Evolutionary conservation across 169 alveolate genomes (phyloP), one percentile per base, ranked within the genome.

Genomic region (Neospora caninum): DNA sequence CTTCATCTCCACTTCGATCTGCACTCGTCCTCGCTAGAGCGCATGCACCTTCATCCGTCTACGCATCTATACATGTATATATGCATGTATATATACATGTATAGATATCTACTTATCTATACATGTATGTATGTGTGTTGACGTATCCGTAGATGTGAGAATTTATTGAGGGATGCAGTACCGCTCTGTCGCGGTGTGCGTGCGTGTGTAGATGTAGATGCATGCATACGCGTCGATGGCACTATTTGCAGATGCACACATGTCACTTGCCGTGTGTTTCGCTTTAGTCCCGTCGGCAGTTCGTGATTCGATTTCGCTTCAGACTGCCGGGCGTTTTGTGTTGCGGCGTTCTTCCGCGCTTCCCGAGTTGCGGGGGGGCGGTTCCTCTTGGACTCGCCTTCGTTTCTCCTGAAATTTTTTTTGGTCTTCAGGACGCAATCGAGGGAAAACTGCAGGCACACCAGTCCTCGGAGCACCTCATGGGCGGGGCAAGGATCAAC

Each of bases 401-500:
- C n/a, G 25, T 13, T 13, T 64, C 20, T 64, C 73, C 58, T 49
- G 4, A 4, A 10, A 13, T 22, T 82, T 25, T 82, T 22, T 82
- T 38, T 4, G 67, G 0, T 82, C 38, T 41, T 0, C 94, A 95
- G 93, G 97, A 97, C 80, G 97, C 96, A 93, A 96, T 97, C 64
- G 97, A 96, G 49, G 97, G 97, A 39, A 94, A 96, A 92, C 95
- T 94, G 69, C 96, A 95, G 80, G 92, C 95, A 70, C 95, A 97
- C 93, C 95, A 97, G 41, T 95, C 97, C 36, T 91, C 97, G 41
- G 96, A 95, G 43, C 98, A 97, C 70, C 96, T 97, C 27, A 95
- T 95, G 94, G 99, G 99, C 34, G 99, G 99, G 38, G 98, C 98
- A 31, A 94, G 99, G 92, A 95, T 98, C 31, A 95, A 96, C 70